These are phyloP conservation scores for Phytophthora syringae DNA, from an alignment of 352 stramenopile genomes.

Conservation along the genomic window DNA sequence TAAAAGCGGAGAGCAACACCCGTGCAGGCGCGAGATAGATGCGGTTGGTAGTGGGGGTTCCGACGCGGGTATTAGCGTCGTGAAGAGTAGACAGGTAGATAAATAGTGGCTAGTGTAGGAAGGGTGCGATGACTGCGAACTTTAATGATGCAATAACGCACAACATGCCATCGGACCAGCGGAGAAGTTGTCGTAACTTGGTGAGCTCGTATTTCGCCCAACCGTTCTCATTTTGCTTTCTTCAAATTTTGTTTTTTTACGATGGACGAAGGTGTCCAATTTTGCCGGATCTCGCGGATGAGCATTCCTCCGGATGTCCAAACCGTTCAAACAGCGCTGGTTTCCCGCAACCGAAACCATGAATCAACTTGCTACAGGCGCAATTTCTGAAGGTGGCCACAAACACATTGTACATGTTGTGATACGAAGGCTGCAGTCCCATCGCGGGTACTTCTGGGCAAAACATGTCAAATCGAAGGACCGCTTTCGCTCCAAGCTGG, in stretches of 20 bases:
- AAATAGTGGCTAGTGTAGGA: conserved; percentile 10
- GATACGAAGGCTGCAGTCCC: too few relatives aligned
- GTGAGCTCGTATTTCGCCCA: neutral
- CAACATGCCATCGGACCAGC: too few relatives aligned
- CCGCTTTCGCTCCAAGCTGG: neutral
- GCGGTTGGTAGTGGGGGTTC: neutral
- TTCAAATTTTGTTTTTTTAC: conserved; percentile 17
- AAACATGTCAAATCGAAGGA: too few relatives aligned
- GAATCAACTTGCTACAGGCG: too few relatives aligned
- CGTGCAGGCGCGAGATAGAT: conserved; percentile 7
- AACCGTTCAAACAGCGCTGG: too few relatives aligned
- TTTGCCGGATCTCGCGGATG: conserved; percentile 21
- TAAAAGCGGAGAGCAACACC: conserved; percentile 7
- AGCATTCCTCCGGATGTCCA: conserved; percentile 18
- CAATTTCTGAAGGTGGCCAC: too few relatives aligned
- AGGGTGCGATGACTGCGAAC: too few relatives aligned
- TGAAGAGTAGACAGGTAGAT: conserved; percentile 6
- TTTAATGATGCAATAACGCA: too few relatives aligned
- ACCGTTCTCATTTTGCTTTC: conserved; percentile 11
- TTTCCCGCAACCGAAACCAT: neutral
- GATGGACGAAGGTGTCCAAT: conserved; percentile 17
- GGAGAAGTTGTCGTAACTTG: neutral
- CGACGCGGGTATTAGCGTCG: conserved; percentile 28
- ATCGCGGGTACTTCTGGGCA: neutral
- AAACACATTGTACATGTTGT: neutral